phyloP scores from a whole-genome alignment of 2,329 filamentous ascomycete species.

The Diaporthe sp. region DNA sequence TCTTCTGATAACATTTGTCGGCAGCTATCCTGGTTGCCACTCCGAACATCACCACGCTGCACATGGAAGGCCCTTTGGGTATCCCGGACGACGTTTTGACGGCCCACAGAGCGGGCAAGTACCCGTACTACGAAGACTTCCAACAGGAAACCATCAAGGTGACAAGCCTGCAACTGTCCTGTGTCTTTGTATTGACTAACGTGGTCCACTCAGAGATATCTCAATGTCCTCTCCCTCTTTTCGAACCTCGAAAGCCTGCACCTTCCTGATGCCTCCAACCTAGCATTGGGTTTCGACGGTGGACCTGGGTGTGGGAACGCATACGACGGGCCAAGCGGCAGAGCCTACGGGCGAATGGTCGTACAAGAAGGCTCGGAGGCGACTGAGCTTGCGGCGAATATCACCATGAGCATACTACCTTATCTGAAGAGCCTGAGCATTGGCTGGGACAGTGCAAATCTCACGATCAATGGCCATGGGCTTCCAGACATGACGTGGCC shows the following conservation, averaged over 20 bases:
- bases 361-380: neutral
- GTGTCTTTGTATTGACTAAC: neutral
- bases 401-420: neutral
- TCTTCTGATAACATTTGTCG: neutral
- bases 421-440: neutral
- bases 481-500: neutral
- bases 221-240: neutral
- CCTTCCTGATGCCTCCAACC: neutral
- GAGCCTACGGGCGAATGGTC: neutral
- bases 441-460: neutral
- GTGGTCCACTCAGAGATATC: neutral
- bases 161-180: neutral
- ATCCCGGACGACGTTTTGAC: too few species aligned
- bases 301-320: neutral
- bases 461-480: neutral
- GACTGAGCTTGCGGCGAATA: neutral
- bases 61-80: neutral
- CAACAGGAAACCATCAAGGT: neutral
- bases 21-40: neutral
- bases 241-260: neutral
- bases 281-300: neutral
- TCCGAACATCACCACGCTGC: neutral
- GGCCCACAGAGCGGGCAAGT: too few species aligned
- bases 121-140: neutral
- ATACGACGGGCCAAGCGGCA: neutral